Base-by-base conservation (phyloP, 305 asterid genomes). In the Fraxinus ornus region DNA sequence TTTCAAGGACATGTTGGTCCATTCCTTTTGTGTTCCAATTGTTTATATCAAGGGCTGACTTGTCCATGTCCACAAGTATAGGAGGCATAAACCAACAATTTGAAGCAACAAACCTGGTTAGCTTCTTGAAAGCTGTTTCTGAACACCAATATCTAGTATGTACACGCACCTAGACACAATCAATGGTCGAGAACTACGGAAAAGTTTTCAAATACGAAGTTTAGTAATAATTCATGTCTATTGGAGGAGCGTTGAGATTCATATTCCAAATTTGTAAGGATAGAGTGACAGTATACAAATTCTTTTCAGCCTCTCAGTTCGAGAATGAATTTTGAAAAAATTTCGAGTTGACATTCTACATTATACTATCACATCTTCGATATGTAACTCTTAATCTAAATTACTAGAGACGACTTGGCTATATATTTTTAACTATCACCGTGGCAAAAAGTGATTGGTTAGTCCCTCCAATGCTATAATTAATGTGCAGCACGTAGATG, bases 51-150 rank as follows among this genome's bases (percentile, higher is more conserved):
- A 86, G 81, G 78, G 44, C 79, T 64, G 1, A 64, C 36, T 80
- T 88, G 82, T 73, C 22, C 32, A 24, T 86, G 72, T 28, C 77
- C 66, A 80, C 28, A 75, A 21, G 83, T 81, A 60, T 62, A 66
- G 88, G 87, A 28, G 32, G 32, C 87, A 86, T 81, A 68, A 78
- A 86, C 79, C 75, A 82, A 24, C 79, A 81, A 70, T 71, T 85
- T 86, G 85, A 86, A 86, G 88, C 88, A 86, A 80, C 88, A 28
- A 82, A 86, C 88, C 86, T 84, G 90, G 81, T 80, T 22, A 83
- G 78, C 82, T 83, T 71, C 80, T 83, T 82, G 84, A 70, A 83
- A 52, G 79, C 79, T 72, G 85, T 83, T 85, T 39, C 74, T 73
- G 82, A 79, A 78, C 83, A 78, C 39, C 72, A 55, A 28, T 28